phyloP scores from a whole-genome alignment of 2,329 filamentous ascomycete genomes.

The Sarocladium oryzae region DNA sequence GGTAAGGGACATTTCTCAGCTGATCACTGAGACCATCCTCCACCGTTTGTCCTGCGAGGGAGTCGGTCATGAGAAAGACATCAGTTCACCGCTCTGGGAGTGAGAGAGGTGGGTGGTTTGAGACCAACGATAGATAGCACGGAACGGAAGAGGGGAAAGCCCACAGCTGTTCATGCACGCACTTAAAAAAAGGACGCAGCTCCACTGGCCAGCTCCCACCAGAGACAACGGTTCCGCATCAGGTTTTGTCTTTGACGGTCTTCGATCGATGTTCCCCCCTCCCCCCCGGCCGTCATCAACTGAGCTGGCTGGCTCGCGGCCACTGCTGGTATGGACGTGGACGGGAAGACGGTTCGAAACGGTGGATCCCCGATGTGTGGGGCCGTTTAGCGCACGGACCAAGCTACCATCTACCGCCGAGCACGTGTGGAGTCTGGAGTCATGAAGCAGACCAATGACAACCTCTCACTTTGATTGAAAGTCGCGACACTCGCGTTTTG shows the following conservation, averaged over 20 bases:
- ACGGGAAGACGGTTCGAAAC: too few relatives aligned
- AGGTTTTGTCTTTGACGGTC: constrained; percentile 1
- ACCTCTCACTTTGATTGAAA: neutral
- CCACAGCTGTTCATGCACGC: constrained; percentile 6
- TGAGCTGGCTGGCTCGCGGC: too few relatives aligned
- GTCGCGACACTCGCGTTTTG: neutral
- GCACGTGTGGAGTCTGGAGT: constrained; percentile 1
- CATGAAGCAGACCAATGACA: neutral
- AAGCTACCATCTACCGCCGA: neutral
- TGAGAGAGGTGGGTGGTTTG: neutral
- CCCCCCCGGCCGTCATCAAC: neutral
- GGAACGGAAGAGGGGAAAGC: neutral
- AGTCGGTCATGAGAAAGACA: neutral
- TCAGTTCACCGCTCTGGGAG: neutral
- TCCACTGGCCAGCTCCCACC: neutral
- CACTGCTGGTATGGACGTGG: too few relatives aligned
- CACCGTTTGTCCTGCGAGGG: neutral
- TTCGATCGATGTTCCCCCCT: neutral
- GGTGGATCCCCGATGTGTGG: neutral
- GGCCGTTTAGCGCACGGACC: constrained; percentile 5
- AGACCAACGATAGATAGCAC: neutral
- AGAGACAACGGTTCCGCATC: constrained; percentile 5
- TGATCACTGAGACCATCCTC: neutral
- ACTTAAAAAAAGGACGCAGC: neutral
- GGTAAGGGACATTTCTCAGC: too few relatives aligned